Conservation (phyloP, 1,139 yeast species). For the Nakaseomyces kungkrabaensis region DNA sequence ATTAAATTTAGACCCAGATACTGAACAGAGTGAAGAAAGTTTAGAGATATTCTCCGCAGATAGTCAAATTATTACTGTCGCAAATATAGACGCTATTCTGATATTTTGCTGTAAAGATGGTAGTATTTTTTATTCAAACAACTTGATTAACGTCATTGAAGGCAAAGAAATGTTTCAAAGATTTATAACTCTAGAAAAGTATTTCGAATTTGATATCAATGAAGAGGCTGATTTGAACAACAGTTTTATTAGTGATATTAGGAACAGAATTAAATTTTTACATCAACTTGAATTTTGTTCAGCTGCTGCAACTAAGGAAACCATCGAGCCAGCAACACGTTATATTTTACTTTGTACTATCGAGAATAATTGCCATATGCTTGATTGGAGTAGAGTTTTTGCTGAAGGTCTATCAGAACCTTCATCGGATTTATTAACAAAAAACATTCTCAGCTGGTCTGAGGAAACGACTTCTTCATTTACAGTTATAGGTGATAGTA, state of each 20-base stretch:
- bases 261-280: neutral
- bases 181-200: neutral
- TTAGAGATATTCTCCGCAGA: neutral
- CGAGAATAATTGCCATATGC: neutral
- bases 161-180: neutral
- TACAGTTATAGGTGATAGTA: neutral
- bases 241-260: neutral
- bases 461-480: neutral
- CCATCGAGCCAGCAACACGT: neutral
- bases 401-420: neutral
- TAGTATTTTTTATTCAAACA: neutral
- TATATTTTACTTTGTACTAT: neutral
- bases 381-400: neutral
- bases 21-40: neutral
- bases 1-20: neutral
- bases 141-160: neutral
- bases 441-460: slow-evolving; percentile 1
- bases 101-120: neutral
- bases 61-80: neutral
- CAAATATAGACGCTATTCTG: neutral
- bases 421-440: neutral
- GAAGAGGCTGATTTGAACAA: neutral
- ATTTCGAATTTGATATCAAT: neutral
- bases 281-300: neutral
- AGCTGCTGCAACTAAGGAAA: neutral